These are phyloP conservation scores for Coniophora puteana DNA, from an alignment of 1,284 basidiomycete genomes.

Conservation along the genomic window DNA sequence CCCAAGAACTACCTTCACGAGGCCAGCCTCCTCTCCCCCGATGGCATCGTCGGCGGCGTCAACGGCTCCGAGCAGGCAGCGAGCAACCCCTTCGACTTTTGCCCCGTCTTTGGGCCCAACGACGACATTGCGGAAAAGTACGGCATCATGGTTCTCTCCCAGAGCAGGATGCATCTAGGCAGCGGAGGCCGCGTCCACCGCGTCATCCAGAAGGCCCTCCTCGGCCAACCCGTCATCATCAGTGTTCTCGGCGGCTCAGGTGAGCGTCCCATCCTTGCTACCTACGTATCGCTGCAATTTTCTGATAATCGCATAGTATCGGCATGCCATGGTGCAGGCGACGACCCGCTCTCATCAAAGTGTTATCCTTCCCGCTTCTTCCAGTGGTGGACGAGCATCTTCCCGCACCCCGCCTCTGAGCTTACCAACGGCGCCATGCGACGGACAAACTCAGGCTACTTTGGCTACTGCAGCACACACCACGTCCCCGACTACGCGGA, in stretches of 20 bases:
- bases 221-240: constrained; percentile 86
- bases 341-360: constrained; percentile 79
- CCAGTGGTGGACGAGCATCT: constrained; percentile 92
- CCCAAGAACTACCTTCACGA: constrained; percentile 62
- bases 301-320: constrained; percentile 53
- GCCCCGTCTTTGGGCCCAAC: constrained; percentile 80
- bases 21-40: constrained; percentile 6
- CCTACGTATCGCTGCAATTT: constrained; percentile 1
- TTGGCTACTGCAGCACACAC: constrained; percentile 86
- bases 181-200: constrained; percentile 82
- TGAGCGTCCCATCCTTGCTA: constrained; percentile 35
- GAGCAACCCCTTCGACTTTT: constrained; percentile 81
- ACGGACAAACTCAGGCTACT: constrained; percentile 87
- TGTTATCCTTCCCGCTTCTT: constrained; percentile 93
- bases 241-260: constrained; percentile 88
- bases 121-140: constrained; percentile 80
- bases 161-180: constrained; percentile 77
- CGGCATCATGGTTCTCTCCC: constrained; percentile 71
- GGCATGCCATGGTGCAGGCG: constrained; percentile 90
- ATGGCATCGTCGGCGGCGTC: too few species aligned
- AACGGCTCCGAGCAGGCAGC: constrained; percentile 52
- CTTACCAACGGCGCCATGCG: constrained; percentile 94
- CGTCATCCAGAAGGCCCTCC: constrained; percentile 80
- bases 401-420: constrained; percentile 92
- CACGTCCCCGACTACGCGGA: constrained; percentile 92